phyloP scores from a whole-genome alignment of 2,329 filamentous ascomycete genomes.

The Whalleya microplaca region DNA sequence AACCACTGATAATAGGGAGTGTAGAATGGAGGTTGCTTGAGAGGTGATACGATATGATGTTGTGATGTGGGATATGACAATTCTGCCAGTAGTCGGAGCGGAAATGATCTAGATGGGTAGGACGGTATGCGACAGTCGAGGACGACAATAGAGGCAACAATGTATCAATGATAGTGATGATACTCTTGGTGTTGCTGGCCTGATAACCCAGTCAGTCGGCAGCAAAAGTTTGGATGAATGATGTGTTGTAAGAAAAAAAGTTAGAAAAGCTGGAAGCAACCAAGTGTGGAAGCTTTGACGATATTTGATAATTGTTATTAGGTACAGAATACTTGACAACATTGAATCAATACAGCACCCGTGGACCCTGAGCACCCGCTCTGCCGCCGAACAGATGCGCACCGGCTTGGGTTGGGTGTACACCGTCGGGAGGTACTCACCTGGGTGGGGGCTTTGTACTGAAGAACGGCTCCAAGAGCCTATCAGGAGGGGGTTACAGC shows the following conservation, averaged over 20 bases:
- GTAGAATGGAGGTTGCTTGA: neutral
- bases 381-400: neutral
- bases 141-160: neutral
- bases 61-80: conserved; percentile 6
- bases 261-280: neutral
- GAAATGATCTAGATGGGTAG: neutral
- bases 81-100: neutral
- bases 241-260: neutral
- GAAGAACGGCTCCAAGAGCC: too few species aligned
- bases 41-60: neutral
- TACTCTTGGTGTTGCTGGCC: neutral
- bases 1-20: neutral
- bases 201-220: neutral
- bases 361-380: too few species aligned
- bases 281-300: neutral
- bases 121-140: neutral
- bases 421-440: neutral
- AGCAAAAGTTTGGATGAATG: too few species aligned
- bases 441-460: neutral
- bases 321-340: too few species aligned
- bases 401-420: neutral
- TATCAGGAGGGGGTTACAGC: too few species aligned
- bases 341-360: too few species aligned
- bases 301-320: too few species aligned
- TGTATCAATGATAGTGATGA: neutral